Percentiles rank a stretch among this genome's conserved stretches.
These are phyloP conservation scores for Vitis riparia DNA, from an alignment of 164 flowering plant genomes.

Conservation along the genomic window DNA sequence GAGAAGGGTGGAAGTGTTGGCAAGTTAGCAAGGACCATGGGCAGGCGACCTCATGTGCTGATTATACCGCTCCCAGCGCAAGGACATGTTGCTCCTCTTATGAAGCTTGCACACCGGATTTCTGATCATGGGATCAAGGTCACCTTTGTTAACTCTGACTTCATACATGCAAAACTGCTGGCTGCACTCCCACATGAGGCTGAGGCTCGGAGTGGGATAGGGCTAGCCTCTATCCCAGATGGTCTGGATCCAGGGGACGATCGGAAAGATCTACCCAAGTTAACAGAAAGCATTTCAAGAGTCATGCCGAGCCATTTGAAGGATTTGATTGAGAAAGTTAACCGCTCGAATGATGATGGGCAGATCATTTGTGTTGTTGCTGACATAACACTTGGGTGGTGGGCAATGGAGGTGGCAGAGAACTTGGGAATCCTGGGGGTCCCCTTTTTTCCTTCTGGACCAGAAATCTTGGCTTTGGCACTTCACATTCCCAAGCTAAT, in stretches of 20 bases:
- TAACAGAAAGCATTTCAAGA: background rate
- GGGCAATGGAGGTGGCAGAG: slow-evolving; percentile 19
- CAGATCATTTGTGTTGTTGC: slow-evolving; percentile 29
- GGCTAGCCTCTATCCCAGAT: slow-evolving; percentile 19
- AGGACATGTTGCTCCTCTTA: too few species aligned
- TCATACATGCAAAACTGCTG: background rate
- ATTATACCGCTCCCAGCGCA: too few species aligned
- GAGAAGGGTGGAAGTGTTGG: too few species aligned
- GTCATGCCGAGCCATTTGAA: slow-evolving; percentile 20
- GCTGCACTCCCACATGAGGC: too few species aligned
- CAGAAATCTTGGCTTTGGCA: slow-evolving; percentile 3
- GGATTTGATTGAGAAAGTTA: slow-evolving; percentile 11
- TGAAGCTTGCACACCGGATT: too few species aligned
- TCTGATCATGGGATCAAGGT: background rate
- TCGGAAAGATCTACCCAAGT: background rate
- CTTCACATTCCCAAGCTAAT: slow-evolving; percentile 23
- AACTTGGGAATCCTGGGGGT: slow-evolving; percentile 25
- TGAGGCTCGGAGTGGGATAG: background rate
- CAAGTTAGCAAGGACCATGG: too few species aligned
- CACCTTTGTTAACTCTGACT: slow-evolving; percentile 4
- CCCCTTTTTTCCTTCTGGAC: slow-evolving; percentile 14
- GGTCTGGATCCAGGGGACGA: slow-evolving; percentile 16
- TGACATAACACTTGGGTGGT: slow-evolving; percentile 20
- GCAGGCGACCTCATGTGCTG: too few species aligned
- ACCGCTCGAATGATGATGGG: background rate